These are phyloP conservation scores for Acanthamoeba lugdunensis DNA, from an alignment of 208 protist species.

Conservation along the genomic window DNA sequence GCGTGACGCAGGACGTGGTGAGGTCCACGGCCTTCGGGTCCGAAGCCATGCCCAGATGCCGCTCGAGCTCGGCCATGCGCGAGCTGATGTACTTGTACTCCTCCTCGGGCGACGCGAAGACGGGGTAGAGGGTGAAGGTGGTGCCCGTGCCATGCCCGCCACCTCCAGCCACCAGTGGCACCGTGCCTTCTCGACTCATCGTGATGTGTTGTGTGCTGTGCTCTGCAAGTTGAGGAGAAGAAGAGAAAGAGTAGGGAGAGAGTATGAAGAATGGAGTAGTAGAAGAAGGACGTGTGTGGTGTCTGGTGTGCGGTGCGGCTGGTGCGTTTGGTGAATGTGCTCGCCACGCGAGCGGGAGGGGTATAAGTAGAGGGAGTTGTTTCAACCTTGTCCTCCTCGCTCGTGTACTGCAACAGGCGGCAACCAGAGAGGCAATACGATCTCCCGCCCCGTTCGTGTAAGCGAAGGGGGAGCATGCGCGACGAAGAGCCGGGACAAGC, in stretches of 20 bases:
- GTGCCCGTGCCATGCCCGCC: not conserved
- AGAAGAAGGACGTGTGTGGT: not conserved
- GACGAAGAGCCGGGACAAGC: not conserved
- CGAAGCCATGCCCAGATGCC: not conserved
- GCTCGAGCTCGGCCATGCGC: slow-evolving; percentile 4
- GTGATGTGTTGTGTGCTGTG: not conserved
- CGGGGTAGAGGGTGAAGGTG: not conserved
- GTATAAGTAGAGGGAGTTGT: not conserved
- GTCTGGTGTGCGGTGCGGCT: not conserved
- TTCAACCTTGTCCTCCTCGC: not conserved
- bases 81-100: slow-evolving; percentile 13
- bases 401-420: too few relatives aligned
- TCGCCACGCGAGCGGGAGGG: not conserved
- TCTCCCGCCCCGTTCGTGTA: not conserved
- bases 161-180: not conserved
- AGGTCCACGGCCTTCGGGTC: not conserved
- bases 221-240: not conserved
- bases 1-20: too few relatives aligned
- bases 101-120: slow-evolving; percentile 11
- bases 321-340: not conserved
- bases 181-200: not conserved
- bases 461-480: not conserved
- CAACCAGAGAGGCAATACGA: not conserved
- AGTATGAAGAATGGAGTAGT: not conserved
- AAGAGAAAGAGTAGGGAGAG: too few relatives aligned